Evolutionary conservation across 2,329 filamentous ascomycete genomes (phyloP).

Genomic region (Hyphodiscus sp.): DNA sequence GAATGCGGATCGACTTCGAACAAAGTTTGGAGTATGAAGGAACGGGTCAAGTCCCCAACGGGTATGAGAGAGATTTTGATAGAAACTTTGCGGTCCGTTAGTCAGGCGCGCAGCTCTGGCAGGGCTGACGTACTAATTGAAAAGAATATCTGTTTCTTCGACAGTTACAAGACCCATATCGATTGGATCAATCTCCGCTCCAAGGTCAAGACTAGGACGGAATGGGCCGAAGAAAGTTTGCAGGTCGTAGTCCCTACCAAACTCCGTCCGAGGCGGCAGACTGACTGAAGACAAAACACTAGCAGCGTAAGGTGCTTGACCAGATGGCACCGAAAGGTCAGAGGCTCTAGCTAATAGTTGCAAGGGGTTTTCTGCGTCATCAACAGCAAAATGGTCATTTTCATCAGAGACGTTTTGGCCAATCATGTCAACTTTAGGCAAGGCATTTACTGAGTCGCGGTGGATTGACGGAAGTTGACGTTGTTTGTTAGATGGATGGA

Average conservation of each 20-base stretch:
- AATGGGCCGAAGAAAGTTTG: constrained; percentile 62
- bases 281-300: not conserved
- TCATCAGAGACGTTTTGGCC: not conserved
- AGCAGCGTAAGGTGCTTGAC: constrained; percentile 3
- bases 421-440: not conserved
- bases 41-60: constrained; percentile 66
- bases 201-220: constrained; percentile 55
- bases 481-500: not conserved
- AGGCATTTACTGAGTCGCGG: not conserved
- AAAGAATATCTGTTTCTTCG: constrained; percentile 57
- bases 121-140: constrained; percentile 48
- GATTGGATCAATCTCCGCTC: constrained; percentile 60
- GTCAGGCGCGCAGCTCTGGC: not conserved
- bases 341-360: constrained; percentile 68
- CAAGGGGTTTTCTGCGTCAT: constrained; percentile 69
- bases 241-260: constrained; percentile 39
- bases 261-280: constrained; percentile 15
- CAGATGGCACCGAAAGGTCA: constrained; percentile 40
- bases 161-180: constrained; percentile 62
- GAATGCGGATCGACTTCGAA: constrained; percentile 61
- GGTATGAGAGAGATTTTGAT: constrained; percentile 64
- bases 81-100: constrained; percentile 44
- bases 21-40: constrained; percentile 59
- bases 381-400: constrained; percentile 52
- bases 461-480: not conserved